These are phyloP conservation scores for Nicotiana attenuata DNA, from an alignment of 257 asterid species.

Conservation along the genomic window DNA sequence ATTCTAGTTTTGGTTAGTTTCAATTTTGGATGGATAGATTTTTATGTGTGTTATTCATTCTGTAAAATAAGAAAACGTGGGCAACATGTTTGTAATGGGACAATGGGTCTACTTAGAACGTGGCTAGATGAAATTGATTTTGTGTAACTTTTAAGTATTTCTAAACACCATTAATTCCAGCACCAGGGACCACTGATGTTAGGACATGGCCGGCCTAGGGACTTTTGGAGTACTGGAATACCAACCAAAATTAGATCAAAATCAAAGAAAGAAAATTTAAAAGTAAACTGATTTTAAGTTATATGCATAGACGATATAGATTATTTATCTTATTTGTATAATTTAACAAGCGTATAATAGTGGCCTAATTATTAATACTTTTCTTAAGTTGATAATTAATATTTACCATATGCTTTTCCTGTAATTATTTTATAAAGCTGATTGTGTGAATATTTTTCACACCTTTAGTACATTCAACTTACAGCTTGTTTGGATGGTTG, in stretches of 20 bases:
- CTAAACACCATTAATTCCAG: neutral
- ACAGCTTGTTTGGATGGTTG: no score
- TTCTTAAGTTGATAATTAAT: no score
- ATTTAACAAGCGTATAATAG: no score
- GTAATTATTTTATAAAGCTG: no score
- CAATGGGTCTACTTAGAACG: conserved; percentile 24
- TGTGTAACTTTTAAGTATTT: conserved; percentile 22
- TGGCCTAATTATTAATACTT: no score
- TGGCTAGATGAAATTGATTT: conserved; percentile 28
- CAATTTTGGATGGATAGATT: neutral
- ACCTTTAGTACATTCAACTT: no score
- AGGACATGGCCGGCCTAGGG: neutral
- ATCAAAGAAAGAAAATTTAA: neutral
- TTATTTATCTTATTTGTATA: no score
- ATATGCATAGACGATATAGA: no score
- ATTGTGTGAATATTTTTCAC: no score
- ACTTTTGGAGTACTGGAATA: neutral
- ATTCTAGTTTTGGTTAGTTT: neutral
- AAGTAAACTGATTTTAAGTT: no score
- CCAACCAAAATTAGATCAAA: neutral
- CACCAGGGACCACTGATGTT: conserved; percentile 7
- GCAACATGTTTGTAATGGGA: conserved; percentile 23
- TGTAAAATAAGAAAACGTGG: conserved; percentile 2
- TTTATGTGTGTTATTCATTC: neutral
- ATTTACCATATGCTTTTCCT: no score